Evolutionary conservation across 768 basidiomycete genomes (phyloP).

Genomic region (Calocybe indica): DNA sequence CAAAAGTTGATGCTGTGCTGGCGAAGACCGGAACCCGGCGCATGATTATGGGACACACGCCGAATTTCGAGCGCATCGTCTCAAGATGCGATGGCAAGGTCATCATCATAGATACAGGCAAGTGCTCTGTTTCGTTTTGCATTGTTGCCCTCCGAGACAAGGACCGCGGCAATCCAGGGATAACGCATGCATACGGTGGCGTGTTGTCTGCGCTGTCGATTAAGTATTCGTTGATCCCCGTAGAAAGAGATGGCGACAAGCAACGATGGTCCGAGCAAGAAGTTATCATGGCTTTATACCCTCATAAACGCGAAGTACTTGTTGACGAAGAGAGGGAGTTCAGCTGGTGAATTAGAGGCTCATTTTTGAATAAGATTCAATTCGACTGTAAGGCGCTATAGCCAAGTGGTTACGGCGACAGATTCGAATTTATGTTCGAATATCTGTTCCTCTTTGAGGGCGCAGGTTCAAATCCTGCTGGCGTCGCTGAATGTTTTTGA

Average conservation of each 20-base stretch:
- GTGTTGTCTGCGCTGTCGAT: neutral
- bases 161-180: neutral
- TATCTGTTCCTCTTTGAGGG: constrained; percentile 7
- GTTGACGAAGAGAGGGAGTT: neutral
- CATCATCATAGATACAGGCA: neutral
- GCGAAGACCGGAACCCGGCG: neutral
- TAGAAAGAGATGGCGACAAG: neutral
- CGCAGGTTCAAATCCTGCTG: constrained; percentile 6
- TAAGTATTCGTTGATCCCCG: neutral
- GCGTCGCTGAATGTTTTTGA: neutral
- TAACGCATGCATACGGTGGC: neutral
- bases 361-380: neutral
- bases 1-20: neutral
- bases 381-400: constrained; percentile 30
- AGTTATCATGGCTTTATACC: neutral
- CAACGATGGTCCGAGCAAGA: neutral
- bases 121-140: neutral
- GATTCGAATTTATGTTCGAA: constrained; percentile 40
- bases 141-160: too few relatives aligned
- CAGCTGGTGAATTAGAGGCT: constrained; percentile 1
- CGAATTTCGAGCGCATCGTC: neutral
- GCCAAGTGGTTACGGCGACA: constrained; percentile 78
- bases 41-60: neutral
- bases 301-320: neutral
- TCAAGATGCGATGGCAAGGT: neutral